Evolutionary conservation across 2,329 filamentous ascomycete species (phyloP), one percentile per base, ranked within the genome.

Genomic region (Huntiella moniliformis): DNA sequence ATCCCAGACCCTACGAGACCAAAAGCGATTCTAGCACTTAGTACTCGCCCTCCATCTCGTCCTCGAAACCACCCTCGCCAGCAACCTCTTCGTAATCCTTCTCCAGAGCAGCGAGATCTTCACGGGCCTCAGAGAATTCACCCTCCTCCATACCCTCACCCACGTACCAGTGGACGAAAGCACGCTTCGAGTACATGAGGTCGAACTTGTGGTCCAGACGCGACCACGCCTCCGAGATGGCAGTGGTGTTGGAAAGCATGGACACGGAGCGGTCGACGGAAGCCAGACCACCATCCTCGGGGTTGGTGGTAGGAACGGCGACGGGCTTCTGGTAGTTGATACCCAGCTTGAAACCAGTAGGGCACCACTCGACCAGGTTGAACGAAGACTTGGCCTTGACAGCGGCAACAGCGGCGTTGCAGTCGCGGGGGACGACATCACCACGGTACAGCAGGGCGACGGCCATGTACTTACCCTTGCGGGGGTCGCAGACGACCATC

Each of bases 141-240:
- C 83, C 83, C 62, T 91, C 83, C 67, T 91, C 83, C 83, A 91
- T 91, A 66, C 83, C 83, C 67, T 91, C 83, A 53, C 83, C 83
- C 45, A 91, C 83, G 54, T 82, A 82, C 78, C 78, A 82, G 65
- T 82, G 77, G 39, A 82, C 77, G 56, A 82, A 82, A 50, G 78
- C 77, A 54, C 78, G 77, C 72, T 82, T 82, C 65, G 71, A 77
- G 70, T 82, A 80, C 78, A 82, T 82, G 56, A 82, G 77, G 56
- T 82, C 77, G 62, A 82, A 82, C 67, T 82, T 82, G 70, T 79
- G 67, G 63, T 80, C 76, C 42, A 82, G 70, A 52, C 76, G 73
- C 50, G 75, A 78, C 77, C 77, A 82, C 45, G 78, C 77, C 63
- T 82, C 77, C 50, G 77, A 74, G 53, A 82, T 82, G 57, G 77